Percentiles rank a stretch among this genome's conserved stretches.
Evolutionary conservation across 2,329 filamentous ascomycete genomes (phyloP).

Genomic region (Aureobasidium uvarum): DNA sequence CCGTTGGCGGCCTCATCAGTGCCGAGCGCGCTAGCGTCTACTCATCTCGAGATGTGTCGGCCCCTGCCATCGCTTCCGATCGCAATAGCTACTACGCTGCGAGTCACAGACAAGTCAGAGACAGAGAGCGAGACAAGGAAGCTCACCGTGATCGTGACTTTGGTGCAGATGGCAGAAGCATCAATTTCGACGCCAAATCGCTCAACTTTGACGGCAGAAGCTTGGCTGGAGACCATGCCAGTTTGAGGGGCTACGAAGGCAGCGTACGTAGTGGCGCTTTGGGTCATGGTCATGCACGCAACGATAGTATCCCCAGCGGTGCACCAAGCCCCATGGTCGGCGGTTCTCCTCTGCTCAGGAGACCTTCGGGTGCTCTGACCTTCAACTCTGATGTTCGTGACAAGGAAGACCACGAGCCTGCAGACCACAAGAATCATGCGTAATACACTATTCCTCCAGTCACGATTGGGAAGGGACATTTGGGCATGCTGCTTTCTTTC

Average conservation of each 20-base stretch:
- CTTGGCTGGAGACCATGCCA: conserved; percentile 60
- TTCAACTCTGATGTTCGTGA: conserved; percentile 17
- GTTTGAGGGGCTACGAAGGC: conserved; percentile 75
- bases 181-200: conserved; percentile 33
- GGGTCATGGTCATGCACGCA: conserved; percentile 72
- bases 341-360: conserved; percentile 39
- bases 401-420: conserved; percentile 9
- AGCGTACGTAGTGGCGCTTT: conserved; percentile 76
- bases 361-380: conserved; percentile 30
- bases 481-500: background rate
- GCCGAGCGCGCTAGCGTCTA: conserved; percentile 78
- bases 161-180: conserved; percentile 25
- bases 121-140: conserved; percentile 30
- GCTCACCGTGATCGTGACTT: conserved; percentile 25
- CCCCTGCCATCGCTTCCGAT: conserved; percentile 67
- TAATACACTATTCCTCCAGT: background rate
- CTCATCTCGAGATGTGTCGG: conserved; percentile 42
- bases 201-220: conserved; percentile 30
- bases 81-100: conserved; percentile 78
- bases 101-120: conserved; percentile 42
- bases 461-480: background rate
- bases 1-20: conserved; percentile 55
- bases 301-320: conserved; percentile 79
- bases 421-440: conserved; percentile 11
- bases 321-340: conserved; percentile 64